These are phyloP conservation scores for Crassisporium funariophilum DNA, from an alignment of 768 basidiomycete species.

Conservation along the genomic window DNA sequence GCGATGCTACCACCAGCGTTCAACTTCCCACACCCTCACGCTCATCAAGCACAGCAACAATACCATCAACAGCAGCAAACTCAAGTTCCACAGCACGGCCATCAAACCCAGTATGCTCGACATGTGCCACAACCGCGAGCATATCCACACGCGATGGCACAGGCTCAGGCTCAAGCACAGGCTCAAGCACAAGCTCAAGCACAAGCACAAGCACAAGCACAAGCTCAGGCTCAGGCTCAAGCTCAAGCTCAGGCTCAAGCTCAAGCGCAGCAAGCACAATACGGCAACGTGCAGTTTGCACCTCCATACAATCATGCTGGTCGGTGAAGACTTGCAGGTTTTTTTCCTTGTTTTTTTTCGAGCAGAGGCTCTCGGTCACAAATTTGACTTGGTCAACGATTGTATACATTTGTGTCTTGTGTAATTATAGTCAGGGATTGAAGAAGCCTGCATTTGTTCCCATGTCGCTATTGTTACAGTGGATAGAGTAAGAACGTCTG, in stretches of 20 bases:
- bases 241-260: too few relatives aligned
- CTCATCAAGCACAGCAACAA: slow-evolving; percentile 53
- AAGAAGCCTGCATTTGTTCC: too few relatives aligned
- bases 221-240: slow-evolving; percentile 39
- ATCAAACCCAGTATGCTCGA: slow-evolving; percentile 30
- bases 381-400: too few relatives aligned
- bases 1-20: slow-evolving; percentile 71
- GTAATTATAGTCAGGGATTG: too few relatives aligned
- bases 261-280: too few relatives aligned
- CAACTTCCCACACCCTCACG: slow-evolving; percentile 67
- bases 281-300: slow-evolving; percentile 28
- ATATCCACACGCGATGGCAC: slow-evolving; percentile 43
- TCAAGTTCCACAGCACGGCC: slow-evolving; percentile 33
- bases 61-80: slow-evolving; percentile 39
- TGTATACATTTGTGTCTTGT: too few relatives aligned
- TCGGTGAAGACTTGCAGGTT: too few relatives aligned
- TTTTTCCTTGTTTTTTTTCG: too few relatives aligned
- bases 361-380: too few relatives aligned
- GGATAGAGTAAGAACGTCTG: too few relatives aligned
- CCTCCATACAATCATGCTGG: slow-evolving; percentile 27
- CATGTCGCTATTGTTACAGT: too few relatives aligned
- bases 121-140: slow-evolving; percentile 10
- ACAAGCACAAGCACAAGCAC: slow-evolving; percentile 36
- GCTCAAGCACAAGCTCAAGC: slow-evolving; percentile 42
- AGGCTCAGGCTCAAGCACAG: slow-evolving; percentile 42